Conservation (phyloP, 495 filamentous ascomycete species). For the Aspergillus nanangensis region DNA sequence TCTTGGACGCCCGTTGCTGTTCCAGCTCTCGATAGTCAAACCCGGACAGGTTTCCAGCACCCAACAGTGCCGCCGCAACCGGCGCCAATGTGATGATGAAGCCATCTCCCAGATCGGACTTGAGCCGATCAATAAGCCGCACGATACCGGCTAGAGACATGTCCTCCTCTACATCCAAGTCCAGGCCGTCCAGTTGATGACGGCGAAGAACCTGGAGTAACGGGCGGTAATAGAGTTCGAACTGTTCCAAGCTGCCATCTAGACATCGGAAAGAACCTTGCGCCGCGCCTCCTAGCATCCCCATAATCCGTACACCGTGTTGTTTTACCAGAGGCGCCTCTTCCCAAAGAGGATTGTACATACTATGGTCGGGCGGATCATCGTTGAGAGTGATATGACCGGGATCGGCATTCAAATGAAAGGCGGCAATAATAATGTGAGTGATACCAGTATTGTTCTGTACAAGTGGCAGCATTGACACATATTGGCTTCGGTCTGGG, state of each 20-base stretch:
- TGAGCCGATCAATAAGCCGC: constrained; percentile 66
- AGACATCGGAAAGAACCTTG: constrained; percentile 63
- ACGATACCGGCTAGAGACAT: constrained; percentile 69
- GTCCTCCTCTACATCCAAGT: constrained; percentile 78
- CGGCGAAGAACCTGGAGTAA: constrained; percentile 55
- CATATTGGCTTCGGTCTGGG: constrained; percentile 47
- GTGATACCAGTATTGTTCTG: constrained; percentile 56
- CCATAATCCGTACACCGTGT: constrained; percentile 65
- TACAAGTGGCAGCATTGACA: constrained; percentile 69
- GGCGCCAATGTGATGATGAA: constrained; percentile 79
- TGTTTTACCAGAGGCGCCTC: constrained; percentile 63
- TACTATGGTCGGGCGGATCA: constrained; percentile 54
- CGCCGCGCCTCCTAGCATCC: constrained; percentile 81
- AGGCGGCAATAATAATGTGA: constrained; percentile 73
- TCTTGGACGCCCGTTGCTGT: constrained; percentile 55
- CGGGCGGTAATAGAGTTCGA: constrained; percentile 64
- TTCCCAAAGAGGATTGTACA: constrained; percentile 60
- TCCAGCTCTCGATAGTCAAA: constrained; percentile 70
- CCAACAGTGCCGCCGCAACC: constrained; percentile 66
- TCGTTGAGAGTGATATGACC: constrained; percentile 69
- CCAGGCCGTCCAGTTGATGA: constrained; percentile 63
- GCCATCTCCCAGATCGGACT: constrained; percentile 60
- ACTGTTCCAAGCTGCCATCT: constrained; percentile 51
- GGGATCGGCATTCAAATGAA: constrained; percentile 67
- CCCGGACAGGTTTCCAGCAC: constrained; percentile 61